Base-by-base conservation (phyloP, 768 basidiomycete species). In the Leccinum fibrillosum region DNA sequence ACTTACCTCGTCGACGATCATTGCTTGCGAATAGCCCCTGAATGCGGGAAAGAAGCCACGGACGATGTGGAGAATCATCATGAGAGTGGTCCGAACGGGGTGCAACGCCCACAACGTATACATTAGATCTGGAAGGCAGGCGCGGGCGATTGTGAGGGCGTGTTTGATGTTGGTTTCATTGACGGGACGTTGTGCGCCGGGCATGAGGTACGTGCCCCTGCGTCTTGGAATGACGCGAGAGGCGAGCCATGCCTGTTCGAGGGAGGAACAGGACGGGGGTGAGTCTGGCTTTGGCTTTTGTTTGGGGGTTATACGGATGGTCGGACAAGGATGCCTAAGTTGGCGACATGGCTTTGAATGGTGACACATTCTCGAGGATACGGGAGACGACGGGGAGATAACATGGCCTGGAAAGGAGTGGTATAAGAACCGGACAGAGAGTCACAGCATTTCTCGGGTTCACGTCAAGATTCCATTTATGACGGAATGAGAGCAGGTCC, bases 11-110 rank as follows among this genome's bases (percentile, higher is more conserved):
- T 93, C 86, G 62, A 92, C 85, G 64, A 92, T 89, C 71, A 90
- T 74, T 54, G 90, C 90, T 79, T 92, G 91, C 9, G 91, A 91
- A 76, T 90, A 92, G 60, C 89, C 87, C 74, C 89, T 83, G 72
- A 89, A 88, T 10, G 90, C 91, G 35, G 90, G 90, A 67, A 92
- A 85, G 58, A 88, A 74, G 60, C 89, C 91, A 63, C 89, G 82
- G 57, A 86, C 64, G 53, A 92, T 73, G 70, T 90, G 88, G 63
- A 91, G 74, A 58, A 79, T 56, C 70, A 92, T 74, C 84, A 92
- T 86, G 55, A 89, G 75, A n/a, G 81, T 76, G 21, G 88, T 85
- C 58, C 89, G 81, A 50, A 85, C 63, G 34, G 89, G 90, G 64
- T 92, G 88, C 34, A 87, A 73, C 52, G 69, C 69, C 78, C 80